Evolutionary conservation across 192 early-diverging fungal genomes (phyloP), one percentile per base, ranked within the genome.

Genomic region (Glomus cerebriforme): DNA sequence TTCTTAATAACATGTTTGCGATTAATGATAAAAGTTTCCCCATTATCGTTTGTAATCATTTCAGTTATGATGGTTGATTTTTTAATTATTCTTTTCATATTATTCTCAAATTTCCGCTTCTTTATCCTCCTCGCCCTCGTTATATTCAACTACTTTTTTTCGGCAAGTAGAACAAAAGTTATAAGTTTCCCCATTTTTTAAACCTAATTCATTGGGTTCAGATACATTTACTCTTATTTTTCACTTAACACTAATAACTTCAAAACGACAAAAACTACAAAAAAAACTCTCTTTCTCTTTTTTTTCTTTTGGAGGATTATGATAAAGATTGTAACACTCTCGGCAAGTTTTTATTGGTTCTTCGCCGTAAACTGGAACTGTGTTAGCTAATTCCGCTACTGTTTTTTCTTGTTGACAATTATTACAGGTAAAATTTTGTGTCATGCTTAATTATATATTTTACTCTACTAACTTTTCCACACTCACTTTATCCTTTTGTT

Each of bases 11-110:
- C 37, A 71, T 71, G 29, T 39, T 71, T 71, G n/a, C 69, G 69
- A 17, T 71, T 34, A 71, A 71, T 71, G 22, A 71, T 71, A 71
- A 71, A 71, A 43, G 69, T 71, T 71, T 71, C 69, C 7, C 35
- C 69, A 17, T 71, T 47, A 71, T 71, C 69, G 17, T 71, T 71
- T 39, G 37, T 34, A 39, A 71, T 71, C 69, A 71, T 71, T 71
- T 71, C 69, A 31, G 69, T 71, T 71, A 71, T 71, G 19, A 34
- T 71, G 37, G 69, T 71, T 2, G 34, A 39, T 71, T 71, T 71
- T 71, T 71, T 71, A 71, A 71, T 45, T 35, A 71, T 45, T 71
- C 37, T 71, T 71, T 71, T 71, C 69, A 71, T 71, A 71, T 45
- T 31, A 71, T 45, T 65, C 31, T 32, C 4, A 13, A 6, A 32